phyloP scores from a whole-genome alignment of 805 yeast genomes.

The Tetrapisispora iriomotensis region DNA sequence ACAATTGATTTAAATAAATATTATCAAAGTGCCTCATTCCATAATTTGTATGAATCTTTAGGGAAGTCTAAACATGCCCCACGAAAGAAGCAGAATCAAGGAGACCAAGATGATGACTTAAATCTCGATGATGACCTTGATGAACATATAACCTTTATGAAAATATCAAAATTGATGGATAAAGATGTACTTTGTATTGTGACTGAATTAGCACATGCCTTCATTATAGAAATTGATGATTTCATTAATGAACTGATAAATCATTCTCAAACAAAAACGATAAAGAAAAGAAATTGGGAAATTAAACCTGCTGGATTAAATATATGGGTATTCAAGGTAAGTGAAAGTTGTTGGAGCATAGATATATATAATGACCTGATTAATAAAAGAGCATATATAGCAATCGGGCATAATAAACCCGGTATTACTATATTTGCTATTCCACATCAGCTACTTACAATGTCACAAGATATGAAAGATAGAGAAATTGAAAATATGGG shows the following conservation, averaged over 20 bases:
- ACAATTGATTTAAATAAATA: not conserved
- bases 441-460: not conserved
- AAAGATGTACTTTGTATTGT: slow-evolving; percentile 40
- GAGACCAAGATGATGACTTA: not conserved
- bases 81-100: not conserved
- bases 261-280: not conserved
- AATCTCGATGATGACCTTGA: not conserved
- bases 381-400: slow-evolving; percentile 7
- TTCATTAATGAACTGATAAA: slow-evolving; percentile 16
- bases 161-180: slow-evolving; percentile 29
- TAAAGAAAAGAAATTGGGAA: not conserved
- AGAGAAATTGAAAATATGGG: not conserved
- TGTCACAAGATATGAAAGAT: too few relatives aligned
- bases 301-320: not conserved
- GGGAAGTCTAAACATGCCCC: not conserved
- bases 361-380: slow-evolving; percentile 8
- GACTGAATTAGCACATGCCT: slow-evolving; percentile 45
- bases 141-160: slow-evolving; percentile 37
- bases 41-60: not conserved
- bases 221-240: slow-evolving; percentile 31
- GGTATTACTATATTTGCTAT: slow-evolving; percentile 14
- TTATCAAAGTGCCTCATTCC: not conserved
- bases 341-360: slow-evolving; percentile 19
- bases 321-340: slow-evolving; percentile 5
- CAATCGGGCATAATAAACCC: slow-evolving; percentile 18